These are phyloP conservation scores for Pythium phragmiticola DNA, from an alignment of 352 stramenopile genomes.

Conservation along the genomic window DNA sequence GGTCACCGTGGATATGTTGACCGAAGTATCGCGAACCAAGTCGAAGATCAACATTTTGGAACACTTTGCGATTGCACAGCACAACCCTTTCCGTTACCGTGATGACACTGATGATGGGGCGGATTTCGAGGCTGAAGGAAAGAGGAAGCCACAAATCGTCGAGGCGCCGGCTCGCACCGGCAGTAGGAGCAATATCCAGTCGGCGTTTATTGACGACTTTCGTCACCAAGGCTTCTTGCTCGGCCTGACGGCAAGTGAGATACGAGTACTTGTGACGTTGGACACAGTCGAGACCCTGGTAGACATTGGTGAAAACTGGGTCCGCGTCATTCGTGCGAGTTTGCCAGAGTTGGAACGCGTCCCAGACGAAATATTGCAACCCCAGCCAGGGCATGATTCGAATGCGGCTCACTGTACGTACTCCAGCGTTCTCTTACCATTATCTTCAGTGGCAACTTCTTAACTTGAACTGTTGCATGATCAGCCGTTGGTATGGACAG, in stretches of 20 bases:
- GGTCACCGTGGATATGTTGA: not conserved
- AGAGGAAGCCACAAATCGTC: not conserved
- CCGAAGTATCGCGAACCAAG: slow-evolving; percentile 12
- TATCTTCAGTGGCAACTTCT: not conserved
- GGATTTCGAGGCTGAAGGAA: slow-evolving; percentile 18
- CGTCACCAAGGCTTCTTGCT: slow-evolving; percentile 52
- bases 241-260: slow-evolving; percentile 53
- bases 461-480: not conserved
- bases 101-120: slow-evolving; percentile 37
- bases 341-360: slow-evolving; percentile 43
- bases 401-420: slow-evolving; percentile 10
- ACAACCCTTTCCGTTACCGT: slow-evolving; percentile 73
- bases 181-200: slow-evolving; percentile 18
- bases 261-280: slow-evolving; percentile 60
- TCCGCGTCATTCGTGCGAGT: slow-evolving; percentile 42
- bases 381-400: not conserved
- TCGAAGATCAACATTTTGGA: slow-evolving; percentile 72
- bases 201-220: slow-evolving; percentile 51
- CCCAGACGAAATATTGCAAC: slow-evolving; percentile 14
- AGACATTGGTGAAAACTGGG: slow-evolving; percentile 66
- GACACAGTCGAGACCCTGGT: slow-evolving; percentile 57
- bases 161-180: not conserved
- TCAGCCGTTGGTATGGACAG: slow-evolving; percentile 26
- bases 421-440: not conserved
- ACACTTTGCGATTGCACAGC: slow-evolving; percentile 64